A percentile compares a stretch with the other conserved stretches of the same genome.
phyloP scores from a whole-genome alignment of 1,284 basidiomycete genomes.

The Boletus mariae region DNA sequence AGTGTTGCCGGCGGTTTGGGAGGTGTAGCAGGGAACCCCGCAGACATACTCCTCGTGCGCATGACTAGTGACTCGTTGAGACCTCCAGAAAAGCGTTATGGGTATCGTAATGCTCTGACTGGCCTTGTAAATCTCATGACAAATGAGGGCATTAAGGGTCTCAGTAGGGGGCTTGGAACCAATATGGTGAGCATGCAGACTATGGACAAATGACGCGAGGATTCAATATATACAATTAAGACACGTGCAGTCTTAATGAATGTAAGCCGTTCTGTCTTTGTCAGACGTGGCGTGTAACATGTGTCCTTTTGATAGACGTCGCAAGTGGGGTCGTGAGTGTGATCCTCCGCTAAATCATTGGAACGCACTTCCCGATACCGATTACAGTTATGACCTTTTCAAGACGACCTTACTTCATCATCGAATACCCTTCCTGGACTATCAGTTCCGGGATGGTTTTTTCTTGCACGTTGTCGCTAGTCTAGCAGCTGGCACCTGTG shows the following conservation, averaged over 20 bases:
- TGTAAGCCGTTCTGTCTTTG: constrained; percentile 38
- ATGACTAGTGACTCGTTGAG: constrained; percentile 86
- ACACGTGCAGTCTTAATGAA: constrained; percentile 84
- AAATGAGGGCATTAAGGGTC: constrained; percentile 68
- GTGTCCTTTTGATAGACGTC: constrained; percentile 47
- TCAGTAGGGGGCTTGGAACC: constrained; percentile 75
- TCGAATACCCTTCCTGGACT: constrained; percentile 55
- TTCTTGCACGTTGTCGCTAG: constrained; percentile 64
- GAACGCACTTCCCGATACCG: constrained; percentile 4
- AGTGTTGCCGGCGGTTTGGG: constrained; percentile 76
- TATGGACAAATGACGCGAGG: background rate
- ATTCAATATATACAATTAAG: constrained; percentile 34
- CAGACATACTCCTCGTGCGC: constrained; percentile 75
- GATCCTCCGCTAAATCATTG: background rate
- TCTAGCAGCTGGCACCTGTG: constrained; percentile 76
- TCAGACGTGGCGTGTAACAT: constrained; percentile 7
- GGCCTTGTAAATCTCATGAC: constrained; percentile 64
- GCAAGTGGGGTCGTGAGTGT: constrained; percentile 83
- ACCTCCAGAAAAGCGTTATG: constrained; percentile 68
- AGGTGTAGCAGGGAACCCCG: constrained; percentile 75
- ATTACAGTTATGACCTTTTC: constrained; percentile 80
- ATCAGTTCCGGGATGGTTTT: constrained; percentile 68
- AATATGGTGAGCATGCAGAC: constrained; percentile 58
- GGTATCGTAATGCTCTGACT: constrained; percentile 73
- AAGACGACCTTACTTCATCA: constrained; percentile 62